A percentile compares a stretch with the other conserved stretches of the same genome.
Evolutionary conservation across 495 filamentous ascomycete species (phyloP).

Genomic region (Lasiosphaeriaceae sp.): DNA sequence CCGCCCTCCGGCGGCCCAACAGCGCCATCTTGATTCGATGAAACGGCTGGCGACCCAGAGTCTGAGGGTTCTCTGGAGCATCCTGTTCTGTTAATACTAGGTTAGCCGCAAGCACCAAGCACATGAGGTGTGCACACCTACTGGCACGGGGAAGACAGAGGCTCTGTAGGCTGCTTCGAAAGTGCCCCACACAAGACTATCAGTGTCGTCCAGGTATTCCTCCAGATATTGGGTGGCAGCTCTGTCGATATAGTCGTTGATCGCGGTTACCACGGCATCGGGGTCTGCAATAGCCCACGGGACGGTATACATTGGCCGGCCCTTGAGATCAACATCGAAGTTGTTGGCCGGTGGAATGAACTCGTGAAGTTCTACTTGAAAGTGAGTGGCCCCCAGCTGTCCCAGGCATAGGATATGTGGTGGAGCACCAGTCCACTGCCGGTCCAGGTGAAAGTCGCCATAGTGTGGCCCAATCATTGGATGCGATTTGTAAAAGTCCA

Average conservation of each 20-base stretch:
- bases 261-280: constrained; percentile 25
- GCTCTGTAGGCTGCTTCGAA: constrained; percentile 31
- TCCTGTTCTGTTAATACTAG: constrained; percentile 23
- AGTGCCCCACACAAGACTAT: constrained; percentile 32
- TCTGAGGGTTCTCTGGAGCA: constrained; percentile 31
- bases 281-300: constrained; percentile 35
- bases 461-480: constrained; percentile 35
- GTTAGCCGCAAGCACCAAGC: not conserved
- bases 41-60: constrained; percentile 38
- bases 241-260: constrained; percentile 30
- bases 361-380: constrained; percentile 28
- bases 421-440: constrained; percentile 23
- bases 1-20: constrained; percentile 25
- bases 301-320: constrained; percentile 33
- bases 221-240: constrained; percentile 27
- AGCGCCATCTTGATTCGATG: constrained; percentile 36
- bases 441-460: constrained; percentile 35
- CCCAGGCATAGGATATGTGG: constrained; percentile 26
- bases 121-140: constrained; percentile 11
- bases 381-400: constrained; percentile 20
- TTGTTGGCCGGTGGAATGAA: constrained; percentile 27
- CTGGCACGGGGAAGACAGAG: constrained; percentile 29
- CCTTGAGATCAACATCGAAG: constrained; percentile 27
- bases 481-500: constrained; percentile 28
- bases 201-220: constrained; percentile 29